Evolutionary conservation across 768 basidiomycete genomes (phyloP), one percentile per base, ranked within the genome.

Genomic region (Termitomyces sp.): DNA sequence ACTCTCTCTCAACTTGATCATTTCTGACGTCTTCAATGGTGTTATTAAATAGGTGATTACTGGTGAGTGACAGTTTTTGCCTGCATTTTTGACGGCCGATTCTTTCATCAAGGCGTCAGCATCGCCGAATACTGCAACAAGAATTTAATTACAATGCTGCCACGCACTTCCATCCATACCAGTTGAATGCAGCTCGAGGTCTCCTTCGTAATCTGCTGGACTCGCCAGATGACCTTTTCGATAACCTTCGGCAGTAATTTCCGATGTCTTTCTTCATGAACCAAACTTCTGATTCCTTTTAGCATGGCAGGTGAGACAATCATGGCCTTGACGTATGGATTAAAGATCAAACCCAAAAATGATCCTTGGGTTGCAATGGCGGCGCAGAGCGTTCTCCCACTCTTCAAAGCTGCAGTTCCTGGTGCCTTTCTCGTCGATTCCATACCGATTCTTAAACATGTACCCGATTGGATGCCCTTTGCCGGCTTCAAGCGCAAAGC

Each of bases 381-480:
- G 0, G 73, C 76, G 34, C 59, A 71, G 31, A 72, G 73, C 5
- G 57, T 76, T n/a, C 60, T 66, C 2, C 69, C 69, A 0, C 60
- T 78, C 31, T 63, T 70, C 9, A 69, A 61, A 14, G 67, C 74
- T 8, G 68, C 61, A 4, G 68, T 68, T 48, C 64, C 71, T 5
- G 74, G 71, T 1, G 57, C 72, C 0, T 77, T 69, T 63, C 66
- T 77, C 4, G 75, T 75, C 49, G 76, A 79, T 46, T 59, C 65
- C 0, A 40, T 72, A 14, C 70, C 69, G 9, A 34, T 69, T 15
- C 63, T 80, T 12, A 72, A 72, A 57, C 64, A 77, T 45, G 57
- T 78, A 1, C 77, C 76, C 5, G 65, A 60, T 5, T 77, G 74
- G 71, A 62, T 78, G 50, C 77, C 78, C 36, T 72, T 75, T 1